Evolutionary conservation across 495 filamentous ascomycete genomes (phyloP), one percentile per base, ranked within the genome.

Genomic region (Neurospora sp.): DNA sequence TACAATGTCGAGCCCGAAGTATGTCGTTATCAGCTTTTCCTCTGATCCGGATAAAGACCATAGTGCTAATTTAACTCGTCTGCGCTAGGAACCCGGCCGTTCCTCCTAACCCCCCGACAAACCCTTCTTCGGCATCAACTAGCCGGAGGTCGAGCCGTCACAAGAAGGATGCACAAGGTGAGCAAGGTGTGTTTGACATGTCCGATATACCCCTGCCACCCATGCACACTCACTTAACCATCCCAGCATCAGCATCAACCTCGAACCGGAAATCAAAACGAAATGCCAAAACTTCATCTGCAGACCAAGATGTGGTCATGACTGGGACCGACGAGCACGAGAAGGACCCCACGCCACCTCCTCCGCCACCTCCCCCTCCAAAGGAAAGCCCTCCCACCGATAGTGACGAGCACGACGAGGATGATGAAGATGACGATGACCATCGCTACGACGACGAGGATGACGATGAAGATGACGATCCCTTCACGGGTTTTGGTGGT

Each of bases 1-100:
- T 82, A 87, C 85, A 78, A 96, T 95, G 94, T 94, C 94, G 83
- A 92, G 91, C 85, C 88, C 91, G 80, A 90, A 89, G 93, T 96
- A 83, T 71, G 88, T 84, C 40, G 14, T 59, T 6, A 59, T 14
- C 20, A 27, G 10, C 48, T 14, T 1, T 53, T 20, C 46, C 20
- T 6, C 4, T 22, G 6, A 35, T 4, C 31, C 31, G 31, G 31
- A 5, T 35, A 35, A 35, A 35, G 35, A 70, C 39, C 22, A 16
- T n/a, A 39, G 65, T 71, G 76, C 71, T 79, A 69, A 78, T 27
- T 3, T 18, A 46, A 11, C 11, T 68, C 14, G 44, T 38, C 39
- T 10, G 31, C 5, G 27, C 18, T 59, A 85, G 83, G 61, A 71
- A 78, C 70, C 78, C 82, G 72, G 75, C 81, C 65, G 79, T 77